These are phyloP conservation scores for Pleurotus djamor DNA, from an alignment of 768 basidiomycete genomes.

Conservation along the genomic window DNA sequence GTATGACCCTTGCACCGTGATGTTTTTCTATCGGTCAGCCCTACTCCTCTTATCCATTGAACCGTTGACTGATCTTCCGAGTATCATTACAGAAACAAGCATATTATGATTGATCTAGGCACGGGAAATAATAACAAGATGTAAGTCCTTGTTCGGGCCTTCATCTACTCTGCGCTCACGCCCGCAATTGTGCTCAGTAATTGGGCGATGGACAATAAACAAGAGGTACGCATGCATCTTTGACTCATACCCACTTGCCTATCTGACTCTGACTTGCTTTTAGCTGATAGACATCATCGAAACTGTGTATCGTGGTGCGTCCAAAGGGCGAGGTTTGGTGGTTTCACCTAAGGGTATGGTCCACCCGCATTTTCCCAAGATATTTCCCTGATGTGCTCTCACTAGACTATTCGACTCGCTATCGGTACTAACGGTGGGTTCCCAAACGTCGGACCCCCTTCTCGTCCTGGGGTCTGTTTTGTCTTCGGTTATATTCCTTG, in stretches of 20 bases:
- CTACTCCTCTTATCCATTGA: background rate
- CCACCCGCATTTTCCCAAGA: background rate
- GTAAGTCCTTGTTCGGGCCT: slow-evolving; percentile 42
- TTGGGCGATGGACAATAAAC: slow-evolving; percentile 99
- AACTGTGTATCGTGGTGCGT: slow-evolving; percentile 97
- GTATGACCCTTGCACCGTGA: slow-evolving; percentile 96
- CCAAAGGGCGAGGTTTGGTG: slow-evolving; percentile 96
- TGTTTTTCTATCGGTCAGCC: slow-evolving; percentile 95
- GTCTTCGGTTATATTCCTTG: no score
- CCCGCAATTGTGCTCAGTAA: slow-evolving; percentile 52
- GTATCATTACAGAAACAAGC: slow-evolving; percentile 72
- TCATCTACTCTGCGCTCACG: slow-evolving; percentile 8
- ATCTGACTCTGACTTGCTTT: background rate
- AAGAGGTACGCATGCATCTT: slow-evolving; percentile 65
- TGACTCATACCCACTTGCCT: background rate
- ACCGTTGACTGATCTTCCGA: slow-evolving; percentile 1
- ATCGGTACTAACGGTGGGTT: slow-evolving; percentile 55
- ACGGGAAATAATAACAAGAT: slow-evolving; percentile 99
- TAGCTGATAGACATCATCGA: slow-evolving; percentile 98
- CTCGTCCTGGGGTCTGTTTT: no score
- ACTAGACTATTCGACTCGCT: slow-evolving; percentile 78
- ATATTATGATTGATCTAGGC: slow-evolving; percentile 99
- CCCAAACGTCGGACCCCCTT: no score
- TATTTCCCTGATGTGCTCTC: slow-evolving; percentile 9
- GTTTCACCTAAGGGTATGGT: slow-evolving; percentile 87